Evolutionary conservation across 148 eudicot genomes (phyloP), one percentile per base, ranked within the genome.

Genomic region (Talinum fruticosum): DNA sequence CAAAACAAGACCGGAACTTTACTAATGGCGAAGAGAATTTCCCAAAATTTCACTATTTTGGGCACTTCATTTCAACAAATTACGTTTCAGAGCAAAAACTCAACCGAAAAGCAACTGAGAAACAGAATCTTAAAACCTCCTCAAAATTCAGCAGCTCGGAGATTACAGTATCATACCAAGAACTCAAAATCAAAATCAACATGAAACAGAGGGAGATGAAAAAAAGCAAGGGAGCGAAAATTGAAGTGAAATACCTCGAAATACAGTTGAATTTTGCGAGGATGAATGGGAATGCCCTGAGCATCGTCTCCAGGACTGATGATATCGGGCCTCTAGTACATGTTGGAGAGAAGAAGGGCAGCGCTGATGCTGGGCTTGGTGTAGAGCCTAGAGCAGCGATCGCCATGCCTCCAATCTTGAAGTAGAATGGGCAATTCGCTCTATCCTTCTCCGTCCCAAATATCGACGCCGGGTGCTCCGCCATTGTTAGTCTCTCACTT

Each of bases 401-500:
- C 95, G 29, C 92, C 95, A 69, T 89, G 95, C 66, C 92, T 34
- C 92, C 95, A 76, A 91, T 89, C 78, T 91, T 91, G 85, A 91
- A 91, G 86, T 89, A 91, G 78, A 91, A 91, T 0, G 92, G 92
- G 66, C 92, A 91, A 66, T 89, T 91, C 70, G 89, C 92, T n/a
- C 89, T 73, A 76, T 91, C 91, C 71, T 89, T 91, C 62, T 89
- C 95, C 29, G 92, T 91, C 0, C 92, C 92, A 66, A 87, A 89
- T 1, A 91, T 89, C 74, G 95, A 88, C 0, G 92, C 94, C 53
- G 87, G 66, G 76, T 90, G 92, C 59, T 90, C 90, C 83, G 92
- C 94, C 94, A 88, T 90, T 78, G 79, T 69, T 69, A 19, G 28
- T 4, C 73, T 16, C 24, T 21, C 24, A 14, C 67, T 79, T 41